These are phyloP conservation scores for Cucumis hystrix DNA, from an alignment of 306 rosid genomes.

Conservation along the genomic window DNA sequence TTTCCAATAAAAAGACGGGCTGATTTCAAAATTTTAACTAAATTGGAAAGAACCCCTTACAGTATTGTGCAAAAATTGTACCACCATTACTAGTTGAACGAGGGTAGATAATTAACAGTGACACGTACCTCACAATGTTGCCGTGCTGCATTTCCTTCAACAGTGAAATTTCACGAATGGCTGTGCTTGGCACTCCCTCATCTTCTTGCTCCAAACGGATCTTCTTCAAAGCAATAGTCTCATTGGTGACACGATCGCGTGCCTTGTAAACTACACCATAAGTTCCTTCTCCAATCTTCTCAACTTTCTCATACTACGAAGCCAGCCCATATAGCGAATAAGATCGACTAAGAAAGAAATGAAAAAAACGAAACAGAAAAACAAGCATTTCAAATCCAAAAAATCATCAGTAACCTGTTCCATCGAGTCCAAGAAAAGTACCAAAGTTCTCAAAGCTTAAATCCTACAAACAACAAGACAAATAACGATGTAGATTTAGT, in stretches of 20 bases:
- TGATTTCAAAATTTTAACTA: background rate
- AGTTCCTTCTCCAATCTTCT: conserved; percentile 90
- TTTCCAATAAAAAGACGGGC: background rate
- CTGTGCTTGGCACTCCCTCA: conserved; percentile 90
- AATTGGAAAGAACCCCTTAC: background rate
- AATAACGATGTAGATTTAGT: conserved; percentile 1
- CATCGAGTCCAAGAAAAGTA: background rate
- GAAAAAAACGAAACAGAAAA: background rate
- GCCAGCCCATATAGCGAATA: conserved; percentile 4
- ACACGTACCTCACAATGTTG: conserved; percentile 67
- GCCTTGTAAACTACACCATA: conserved; percentile 94
- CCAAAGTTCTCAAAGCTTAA: background rate
- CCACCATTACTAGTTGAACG: background rate
- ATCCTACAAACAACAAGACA: background rate
- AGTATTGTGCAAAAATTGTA: background rate
- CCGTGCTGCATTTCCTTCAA: conserved; percentile 85
- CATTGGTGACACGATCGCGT: conserved; percentile 62
- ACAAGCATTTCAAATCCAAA: background rate
- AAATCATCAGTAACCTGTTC: conserved; percentile 9
- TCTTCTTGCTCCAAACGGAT: conserved; percentile 92
- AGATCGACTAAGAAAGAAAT: background rate
- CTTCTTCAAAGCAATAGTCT: conserved; percentile 79
- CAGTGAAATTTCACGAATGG: conserved; percentile 82
- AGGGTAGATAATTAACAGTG: background rate
- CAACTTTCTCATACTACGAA: conserved; percentile 77